Conservation (phyloP, 768 basidiomycete species). For the Filobasidium floriforme region DNA sequence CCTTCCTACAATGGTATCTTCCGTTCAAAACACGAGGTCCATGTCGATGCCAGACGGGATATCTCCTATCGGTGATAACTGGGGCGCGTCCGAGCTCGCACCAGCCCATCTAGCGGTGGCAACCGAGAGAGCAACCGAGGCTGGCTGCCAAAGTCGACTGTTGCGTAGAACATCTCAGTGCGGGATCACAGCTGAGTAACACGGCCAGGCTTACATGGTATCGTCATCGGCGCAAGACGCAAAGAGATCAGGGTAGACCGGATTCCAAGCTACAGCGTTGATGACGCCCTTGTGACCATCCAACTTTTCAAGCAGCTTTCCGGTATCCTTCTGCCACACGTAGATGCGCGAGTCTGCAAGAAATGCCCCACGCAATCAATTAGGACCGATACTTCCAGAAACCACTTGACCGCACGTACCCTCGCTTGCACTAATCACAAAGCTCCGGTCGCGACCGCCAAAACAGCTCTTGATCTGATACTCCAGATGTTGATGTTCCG, state of each 20-base stretch:
- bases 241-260: constrained; percentile 78
- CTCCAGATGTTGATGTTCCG: constrained; percentile 72
- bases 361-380: constrained; percentile 17
- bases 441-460: constrained; percentile 78
- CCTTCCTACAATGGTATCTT: neutral
- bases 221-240: constrained; percentile 92
- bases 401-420: constrained; percentile 51
- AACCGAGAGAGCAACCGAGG: constrained; percentile 10
- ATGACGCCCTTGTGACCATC: constrained; percentile 80
- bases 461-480: constrained; percentile 90
- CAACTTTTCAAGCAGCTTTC: constrained; percentile 74
- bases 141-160: constrained; percentile 42
- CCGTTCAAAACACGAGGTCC: neutral
- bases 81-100: neutral
- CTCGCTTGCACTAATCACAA: constrained; percentile 90
- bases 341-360: constrained; percentile 78
- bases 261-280: constrained; percentile 96
- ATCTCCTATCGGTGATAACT: neutral
- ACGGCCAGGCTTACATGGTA: constrained; percentile 52
- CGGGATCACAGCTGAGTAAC: neutral
- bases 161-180: neutral
- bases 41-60: constrained; percentile 4
- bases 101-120: neutral
- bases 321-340: constrained; percentile 87
- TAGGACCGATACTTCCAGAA: neutral